Evolutionary conservation across 768 basidiomycete genomes (phyloP).

Genomic region (Cantharellus cinnabarinus): DNA sequence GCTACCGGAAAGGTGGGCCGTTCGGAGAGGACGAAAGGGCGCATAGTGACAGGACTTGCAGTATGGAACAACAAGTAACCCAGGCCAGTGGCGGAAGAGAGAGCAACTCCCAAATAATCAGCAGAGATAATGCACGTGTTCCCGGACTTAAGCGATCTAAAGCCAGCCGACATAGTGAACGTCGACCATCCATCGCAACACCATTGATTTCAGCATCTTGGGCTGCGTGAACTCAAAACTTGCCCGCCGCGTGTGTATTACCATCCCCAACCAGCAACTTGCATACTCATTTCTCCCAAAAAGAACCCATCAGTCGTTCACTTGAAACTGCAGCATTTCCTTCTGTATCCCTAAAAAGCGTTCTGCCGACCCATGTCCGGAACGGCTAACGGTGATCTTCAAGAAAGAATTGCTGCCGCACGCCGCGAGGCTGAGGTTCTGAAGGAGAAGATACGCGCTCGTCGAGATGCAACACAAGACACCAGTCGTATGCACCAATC

Average conservation of each 20-base stretch:
- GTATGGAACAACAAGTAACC: no score
- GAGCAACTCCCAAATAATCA: neutral
- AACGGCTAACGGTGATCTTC: conserved; percentile 3
- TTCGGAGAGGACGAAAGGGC: no score
- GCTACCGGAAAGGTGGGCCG: no score
- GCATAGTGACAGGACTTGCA: no score
- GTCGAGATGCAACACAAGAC: conserved; percentile 92
- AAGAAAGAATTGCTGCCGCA: conserved; percentile 66
- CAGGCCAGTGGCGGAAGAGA: no score
- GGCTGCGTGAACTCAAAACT: neutral
- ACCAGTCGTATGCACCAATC: conserved; percentile 57
- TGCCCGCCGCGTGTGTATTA: neutral
- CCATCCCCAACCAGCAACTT: neutral
- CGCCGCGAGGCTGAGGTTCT: conserved; percentile 89
- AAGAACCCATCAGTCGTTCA: neutral
- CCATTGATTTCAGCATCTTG: neutral
- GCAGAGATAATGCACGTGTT: neutral
- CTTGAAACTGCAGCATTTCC: neutral
- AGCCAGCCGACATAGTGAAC: no score
- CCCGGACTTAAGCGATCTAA: neutral
- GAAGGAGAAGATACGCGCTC: conserved; percentile 97
- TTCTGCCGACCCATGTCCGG: neutral
- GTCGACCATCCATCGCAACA: neutral
- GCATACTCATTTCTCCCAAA: neutral
- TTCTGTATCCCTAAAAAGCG: neutral